phyloP scores from a whole-genome alignment of 2,329 filamentous ascomycete species.

The Ramularia collo-cygni region DNA sequence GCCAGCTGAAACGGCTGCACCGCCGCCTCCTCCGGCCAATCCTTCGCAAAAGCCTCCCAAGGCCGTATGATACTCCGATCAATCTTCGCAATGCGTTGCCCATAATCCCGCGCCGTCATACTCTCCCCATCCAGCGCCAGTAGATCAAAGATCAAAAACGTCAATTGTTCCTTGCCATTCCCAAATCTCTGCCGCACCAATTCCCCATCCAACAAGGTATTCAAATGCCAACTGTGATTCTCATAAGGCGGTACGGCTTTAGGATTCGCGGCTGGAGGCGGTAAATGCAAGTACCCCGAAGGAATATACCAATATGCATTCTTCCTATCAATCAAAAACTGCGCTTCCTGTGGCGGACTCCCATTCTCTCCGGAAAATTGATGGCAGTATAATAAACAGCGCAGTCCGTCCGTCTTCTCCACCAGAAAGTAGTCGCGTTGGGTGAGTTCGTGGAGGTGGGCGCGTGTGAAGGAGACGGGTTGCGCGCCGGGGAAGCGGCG shows the following conservation, averaged over 20 bases:
- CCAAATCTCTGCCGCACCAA: constrained; percentile 72
- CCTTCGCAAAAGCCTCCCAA: constrained; percentile 39
- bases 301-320: constrained; percentile 92
- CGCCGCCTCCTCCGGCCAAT: constrained; percentile 61
- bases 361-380: constrained; percentile 40
- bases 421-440: constrained; percentile 90
- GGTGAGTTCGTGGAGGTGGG: constrained; percentile 76
- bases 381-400: constrained; percentile 89
- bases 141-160: constrained; percentile 91
- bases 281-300: constrained; percentile 67
- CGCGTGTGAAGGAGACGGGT: constrained; percentile 81
- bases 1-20: constrained; percentile 74
- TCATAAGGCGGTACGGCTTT: constrained; percentile 11
- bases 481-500: constrained; percentile 80
- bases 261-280: constrained; percentile 40
- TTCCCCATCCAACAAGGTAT: constrained; percentile 87
- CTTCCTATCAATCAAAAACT: constrained; percentile 94
- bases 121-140: constrained; percentile 71
- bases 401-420: constrained; percentile 95
- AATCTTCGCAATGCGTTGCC: constrained; percentile 85
- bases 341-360: constrained; percentile 48
- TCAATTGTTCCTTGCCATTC: constrained; percentile 61
- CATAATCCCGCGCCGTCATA: constrained; percentile 70
- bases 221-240: constrained; percentile 62
- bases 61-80: constrained; percentile 35